Conservation (phyloP, 1,139 yeast genomes). For the Pichia kudriavzevii region DNA sequence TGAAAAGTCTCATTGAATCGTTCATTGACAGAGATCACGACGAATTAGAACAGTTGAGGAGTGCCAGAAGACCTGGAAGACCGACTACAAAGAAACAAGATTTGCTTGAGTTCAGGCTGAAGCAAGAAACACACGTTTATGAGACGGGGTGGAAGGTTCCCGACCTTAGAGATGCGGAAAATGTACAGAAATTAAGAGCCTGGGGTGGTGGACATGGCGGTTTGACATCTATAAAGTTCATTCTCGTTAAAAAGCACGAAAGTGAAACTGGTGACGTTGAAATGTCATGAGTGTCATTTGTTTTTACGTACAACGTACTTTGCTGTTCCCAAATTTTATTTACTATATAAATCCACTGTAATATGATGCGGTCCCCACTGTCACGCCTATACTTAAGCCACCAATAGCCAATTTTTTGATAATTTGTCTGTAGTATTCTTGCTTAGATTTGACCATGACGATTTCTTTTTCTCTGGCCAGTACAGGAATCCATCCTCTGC, state of each 20-base stretch:
- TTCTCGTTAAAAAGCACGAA: slow-evolving; percentile 30
- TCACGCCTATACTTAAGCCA: neutral
- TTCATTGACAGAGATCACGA: slow-evolving; percentile 66
- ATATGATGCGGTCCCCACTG: neutral
- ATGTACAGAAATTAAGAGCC: slow-evolving; percentile 49
- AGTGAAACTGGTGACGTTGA: slow-evolving; percentile 7
- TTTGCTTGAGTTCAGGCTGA: slow-evolving; percentile 51
- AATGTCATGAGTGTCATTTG: slow-evolving; percentile 13
- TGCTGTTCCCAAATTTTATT: too few species aligned
- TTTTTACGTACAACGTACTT: too few species aligned
- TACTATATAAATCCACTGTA: too few species aligned
- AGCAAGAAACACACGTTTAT: slow-evolving; percentile 54
- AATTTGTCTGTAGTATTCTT: neutral
- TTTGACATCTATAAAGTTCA: slow-evolving; percentile 50
- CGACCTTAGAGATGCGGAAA: slow-evolving; percentile 53
- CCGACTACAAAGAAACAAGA: slow-evolving; percentile 71
- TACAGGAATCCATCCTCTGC: slow-evolving; percentile 10
- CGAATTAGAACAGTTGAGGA: slow-evolving; percentile 53
- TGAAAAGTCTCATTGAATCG: slow-evolving; percentile 52
- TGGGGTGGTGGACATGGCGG: slow-evolving; percentile 89
- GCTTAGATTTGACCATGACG: slow-evolving; percentile 4
- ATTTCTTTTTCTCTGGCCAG: slow-evolving; percentile 6
- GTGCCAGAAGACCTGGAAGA: slow-evolving; percentile 75
- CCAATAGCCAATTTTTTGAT: slow-evolving; percentile 1
- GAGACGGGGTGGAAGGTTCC: slow-evolving; percentile 68